A percentile compares a stretch with the other conserved stretches of the same genome.
phyloP scores from a whole-genome alignment of 2,329 filamentous ascomycete species.

The Pleochaeta shiraiana region DNA sequence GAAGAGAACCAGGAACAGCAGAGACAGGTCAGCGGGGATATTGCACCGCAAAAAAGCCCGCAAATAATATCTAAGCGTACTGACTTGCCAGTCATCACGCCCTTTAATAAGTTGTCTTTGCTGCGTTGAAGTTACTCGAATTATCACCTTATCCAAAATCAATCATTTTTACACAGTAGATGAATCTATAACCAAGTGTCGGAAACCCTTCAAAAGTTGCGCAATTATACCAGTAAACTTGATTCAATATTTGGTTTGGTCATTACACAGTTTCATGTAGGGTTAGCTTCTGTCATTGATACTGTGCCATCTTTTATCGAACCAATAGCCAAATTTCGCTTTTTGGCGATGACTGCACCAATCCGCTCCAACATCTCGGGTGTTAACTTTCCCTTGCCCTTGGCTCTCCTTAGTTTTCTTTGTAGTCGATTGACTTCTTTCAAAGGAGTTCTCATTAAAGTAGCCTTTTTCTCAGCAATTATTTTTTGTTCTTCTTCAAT shows the following conservation, averaged over 20 bases:
- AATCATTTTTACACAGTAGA: too few relatives aligned
- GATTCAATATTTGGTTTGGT: too few relatives aligned
- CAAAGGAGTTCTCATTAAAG: constrained; percentile 17
- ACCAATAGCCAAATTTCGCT: too few relatives aligned
- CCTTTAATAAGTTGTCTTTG: constrained; percentile 24
- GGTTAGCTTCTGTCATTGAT: too few relatives aligned
- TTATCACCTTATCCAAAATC: too few relatives aligned
- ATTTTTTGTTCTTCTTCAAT: constrained; percentile 29
- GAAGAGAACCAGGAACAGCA: constrained; percentile 13
- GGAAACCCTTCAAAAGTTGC: too few relatives aligned
- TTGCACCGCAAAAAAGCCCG: constrained; percentile 18
- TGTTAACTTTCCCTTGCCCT: constrained; percentile 16
- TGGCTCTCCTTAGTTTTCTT: constrained; percentile 14
- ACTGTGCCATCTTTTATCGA: too few relatives aligned
- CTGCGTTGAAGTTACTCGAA: constrained; percentile 14
- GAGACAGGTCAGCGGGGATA: constrained; percentile 17
- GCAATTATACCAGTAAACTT: too few relatives aligned
- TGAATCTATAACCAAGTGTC: too few relatives aligned
- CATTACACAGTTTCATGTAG: too few relatives aligned
- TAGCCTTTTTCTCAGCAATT: constrained; percentile 11
- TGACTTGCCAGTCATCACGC: constrained; percentile 16
- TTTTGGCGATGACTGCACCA: constrained; percentile 17
- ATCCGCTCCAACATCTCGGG: constrained; percentile 16
- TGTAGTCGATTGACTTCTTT: constrained; percentile 15
- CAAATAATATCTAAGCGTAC: constrained; percentile 14